These are phyloP conservation scores for Pestalotiopsis sp. DNA, from an alignment of 2,329 filamentous ascomycete genomes.

Conservation along the genomic window DNA sequence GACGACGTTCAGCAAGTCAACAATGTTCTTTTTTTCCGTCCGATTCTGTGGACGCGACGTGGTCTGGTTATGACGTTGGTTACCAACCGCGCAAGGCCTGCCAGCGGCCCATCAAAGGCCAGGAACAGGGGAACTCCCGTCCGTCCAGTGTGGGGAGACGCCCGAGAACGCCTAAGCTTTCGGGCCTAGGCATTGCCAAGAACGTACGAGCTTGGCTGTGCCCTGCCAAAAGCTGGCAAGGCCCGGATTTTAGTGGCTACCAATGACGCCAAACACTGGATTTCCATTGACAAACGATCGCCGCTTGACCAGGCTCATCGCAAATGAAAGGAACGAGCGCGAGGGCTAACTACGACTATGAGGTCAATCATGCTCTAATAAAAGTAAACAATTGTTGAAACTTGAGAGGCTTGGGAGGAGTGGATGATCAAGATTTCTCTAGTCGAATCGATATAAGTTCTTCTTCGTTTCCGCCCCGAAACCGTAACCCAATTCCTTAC, in stretches of 20 bases:
- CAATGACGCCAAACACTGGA: constrained; percentile 1
- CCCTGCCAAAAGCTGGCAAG: not conserved
- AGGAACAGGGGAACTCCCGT: not conserved
- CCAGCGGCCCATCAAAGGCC: not conserved
- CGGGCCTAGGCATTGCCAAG: not conserved
- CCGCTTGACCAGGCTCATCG: not conserved
- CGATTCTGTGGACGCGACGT: not conserved
- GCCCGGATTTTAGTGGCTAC: not conserved
- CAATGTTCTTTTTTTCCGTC: not conserved
- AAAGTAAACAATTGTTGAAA: not conserved
- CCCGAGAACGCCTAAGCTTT: not conserved
- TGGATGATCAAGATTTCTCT: not conserved
- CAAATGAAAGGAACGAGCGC: not conserved
- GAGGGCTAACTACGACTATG: not conserved
- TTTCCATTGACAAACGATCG: constrained; percentile 5
- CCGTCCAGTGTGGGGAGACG: not conserved
- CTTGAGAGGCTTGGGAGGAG: too few relatives aligned
- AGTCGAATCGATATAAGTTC: not conserved
- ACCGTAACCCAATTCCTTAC: not conserved
- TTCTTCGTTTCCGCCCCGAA: not conserved
- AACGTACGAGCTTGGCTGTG: not conserved
- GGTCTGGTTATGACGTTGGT: not conserved
- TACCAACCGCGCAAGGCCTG: not conserved
- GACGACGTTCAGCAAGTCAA: not conserved
- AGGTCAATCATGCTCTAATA: not conserved